These are phyloP conservation scores for Cenchrus americanus DNA, from an alignment of 176 grass and related monocot genomes.

Conservation along the genomic window DNA sequence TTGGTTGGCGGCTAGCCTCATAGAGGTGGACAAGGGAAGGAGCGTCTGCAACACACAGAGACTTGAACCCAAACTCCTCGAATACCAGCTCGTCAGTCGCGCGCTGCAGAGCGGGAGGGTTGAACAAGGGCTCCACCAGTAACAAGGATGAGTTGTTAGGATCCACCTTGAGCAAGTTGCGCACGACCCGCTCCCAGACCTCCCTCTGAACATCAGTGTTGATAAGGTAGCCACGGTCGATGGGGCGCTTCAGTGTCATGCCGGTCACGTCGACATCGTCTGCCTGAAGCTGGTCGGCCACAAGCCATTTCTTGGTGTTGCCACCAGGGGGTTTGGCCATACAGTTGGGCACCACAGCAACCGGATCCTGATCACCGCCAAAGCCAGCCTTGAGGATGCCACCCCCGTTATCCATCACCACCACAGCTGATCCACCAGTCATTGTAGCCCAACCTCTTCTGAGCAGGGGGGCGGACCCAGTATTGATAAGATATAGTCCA, in stretches of 20 bases:
- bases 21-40: slow-evolving; percentile 92
- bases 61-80: slow-evolving; percentile 84
- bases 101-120: slow-evolving; percentile 73
- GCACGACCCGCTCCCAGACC: slow-evolving; percentile 86
- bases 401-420: slow-evolving; percentile 95
- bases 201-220: slow-evolving; percentile 79
- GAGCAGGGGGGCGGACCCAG: background rate
- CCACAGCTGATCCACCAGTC: slow-evolving; percentile 57
- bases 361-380: slow-evolving; percentile 74
- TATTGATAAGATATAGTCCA: too few species aligned
- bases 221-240: slow-evolving; percentile 95
- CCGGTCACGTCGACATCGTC: slow-evolving; percentile 74
- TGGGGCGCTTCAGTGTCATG: slow-evolving; percentile 76
- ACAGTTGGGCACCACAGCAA: slow-evolving; percentile 86
- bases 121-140: slow-evolving; percentile 85
- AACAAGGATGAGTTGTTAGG: slow-evolving; percentile 68
- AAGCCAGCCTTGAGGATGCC: slow-evolving; percentile 92
- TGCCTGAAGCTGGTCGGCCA: slow-evolving; percentile 77
- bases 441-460: background rate
- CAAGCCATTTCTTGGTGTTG: slow-evolving; percentile 69
- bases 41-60: slow-evolving; percentile 76
- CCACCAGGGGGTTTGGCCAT: slow-evolving; percentile 58
- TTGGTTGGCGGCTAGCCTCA: slow-evolving; percentile 61
- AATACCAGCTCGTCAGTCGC: slow-evolving; percentile 87
- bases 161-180: slow-evolving; percentile 64